Evolutionary conservation across 2,329 filamentous ascomycete species (phyloP).

Genomic region (Dactylella cylindrospora): DNA sequence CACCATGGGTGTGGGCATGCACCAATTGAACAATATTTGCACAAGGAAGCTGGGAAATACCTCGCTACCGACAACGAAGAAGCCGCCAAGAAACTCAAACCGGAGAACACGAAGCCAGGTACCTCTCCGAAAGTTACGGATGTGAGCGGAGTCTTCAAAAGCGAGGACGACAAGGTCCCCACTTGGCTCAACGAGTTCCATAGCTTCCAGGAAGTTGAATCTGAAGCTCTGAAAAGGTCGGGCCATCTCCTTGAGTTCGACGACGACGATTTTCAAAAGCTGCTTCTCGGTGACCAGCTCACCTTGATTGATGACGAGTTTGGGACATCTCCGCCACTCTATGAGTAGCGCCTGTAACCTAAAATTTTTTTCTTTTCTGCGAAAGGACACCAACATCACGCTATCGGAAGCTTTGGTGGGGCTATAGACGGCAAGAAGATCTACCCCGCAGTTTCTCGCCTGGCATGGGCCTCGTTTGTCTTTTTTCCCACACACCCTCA

Average conservation of each 20-base stretch:
- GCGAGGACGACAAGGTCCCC: slow-evolving; percentile 19
- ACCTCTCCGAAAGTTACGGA: slow-evolving; percentile 13
- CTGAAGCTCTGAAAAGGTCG: slow-evolving; percentile 29
- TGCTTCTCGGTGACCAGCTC: slow-evolving; percentile 39
- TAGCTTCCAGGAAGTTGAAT: slow-evolving; percentile 43
- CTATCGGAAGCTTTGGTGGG: slow-evolving; percentile 33
- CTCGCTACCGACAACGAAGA: slow-evolving; percentile 24
- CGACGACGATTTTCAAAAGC: slow-evolving; percentile 43
- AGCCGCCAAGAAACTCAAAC: slow-evolving; percentile 23
- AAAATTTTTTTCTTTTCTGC: not conserved
- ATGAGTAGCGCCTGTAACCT: slow-evolving; percentile 11
- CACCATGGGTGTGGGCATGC: slow-evolving; percentile 49
- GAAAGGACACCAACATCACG: slow-evolving; percentile 35
- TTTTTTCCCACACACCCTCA: slow-evolving; percentile 8
- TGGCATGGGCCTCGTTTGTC: too few relatives aligned
- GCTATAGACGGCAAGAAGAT: slow-evolving; percentile 44
- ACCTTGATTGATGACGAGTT: slow-evolving; percentile 33
- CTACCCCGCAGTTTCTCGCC: slow-evolving; percentile 43
- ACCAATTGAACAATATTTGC: slow-evolving; percentile 47
- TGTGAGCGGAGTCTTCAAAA: slow-evolving; percentile 26
- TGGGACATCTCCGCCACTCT: slow-evolving; percentile 24
- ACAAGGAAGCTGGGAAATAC: slow-evolving; percentile 47
- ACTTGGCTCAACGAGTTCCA: slow-evolving; percentile 41
- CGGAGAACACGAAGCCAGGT: slow-evolving; percentile 10
- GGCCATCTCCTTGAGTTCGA: slow-evolving; percentile 30